Evolutionary conservation across 129 eudicot genomes (phyloP).

Genomic region (Flaveria brownii): DNA sequence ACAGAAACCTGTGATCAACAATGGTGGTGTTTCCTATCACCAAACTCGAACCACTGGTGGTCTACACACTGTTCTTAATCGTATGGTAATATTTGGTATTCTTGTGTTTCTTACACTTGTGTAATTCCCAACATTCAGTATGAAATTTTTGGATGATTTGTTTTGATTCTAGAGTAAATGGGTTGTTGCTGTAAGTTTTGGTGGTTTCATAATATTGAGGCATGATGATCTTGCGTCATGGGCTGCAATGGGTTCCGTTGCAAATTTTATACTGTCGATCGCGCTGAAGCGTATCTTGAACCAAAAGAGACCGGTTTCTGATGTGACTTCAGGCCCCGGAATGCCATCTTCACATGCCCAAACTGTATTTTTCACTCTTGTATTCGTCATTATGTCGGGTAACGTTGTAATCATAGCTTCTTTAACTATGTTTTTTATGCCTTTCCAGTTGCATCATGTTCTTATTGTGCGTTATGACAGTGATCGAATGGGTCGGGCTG

Average conservation of each 20-base stretch:
- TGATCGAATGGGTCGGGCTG: background rate
- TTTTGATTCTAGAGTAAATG: slow-evolving; percentile 63
- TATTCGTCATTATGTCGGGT: slow-evolving; percentile 56
- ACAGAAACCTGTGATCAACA: slow-evolving; percentile 46
- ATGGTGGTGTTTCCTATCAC: background rate
- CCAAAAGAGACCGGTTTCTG: slow-evolving; percentile 65
- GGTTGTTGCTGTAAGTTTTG: slow-evolving; percentile 44
- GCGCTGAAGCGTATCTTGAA: slow-evolving; percentile 57
- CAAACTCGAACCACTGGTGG: slow-evolving; percentile 10
- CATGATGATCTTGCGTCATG: slow-evolving; percentile 73
- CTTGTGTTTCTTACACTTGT: background rate
- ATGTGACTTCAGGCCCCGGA: slow-evolving; percentile 59
- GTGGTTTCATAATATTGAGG: slow-evolving; percentile 48
- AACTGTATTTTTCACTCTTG: slow-evolving; percentile 47
- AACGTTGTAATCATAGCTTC: background rate
- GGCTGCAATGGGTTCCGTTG: slow-evolving; percentile 55
- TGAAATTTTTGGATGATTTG: background rate
- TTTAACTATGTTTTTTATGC: background rate
- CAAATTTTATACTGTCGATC: slow-evolving; percentile 50
- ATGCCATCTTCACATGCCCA: slow-evolving; percentile 98
- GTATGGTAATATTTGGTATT: slow-evolving; percentile 41
- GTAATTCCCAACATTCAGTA: background rate
- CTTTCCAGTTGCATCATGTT: background rate
- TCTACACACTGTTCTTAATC: slow-evolving; percentile 47
- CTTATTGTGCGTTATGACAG: background rate